Evolutionary conservation across 139 green algal genomes (phyloP), one percentile per base, ranked within the genome.

Genomic region (Volvox africanus): DNA sequence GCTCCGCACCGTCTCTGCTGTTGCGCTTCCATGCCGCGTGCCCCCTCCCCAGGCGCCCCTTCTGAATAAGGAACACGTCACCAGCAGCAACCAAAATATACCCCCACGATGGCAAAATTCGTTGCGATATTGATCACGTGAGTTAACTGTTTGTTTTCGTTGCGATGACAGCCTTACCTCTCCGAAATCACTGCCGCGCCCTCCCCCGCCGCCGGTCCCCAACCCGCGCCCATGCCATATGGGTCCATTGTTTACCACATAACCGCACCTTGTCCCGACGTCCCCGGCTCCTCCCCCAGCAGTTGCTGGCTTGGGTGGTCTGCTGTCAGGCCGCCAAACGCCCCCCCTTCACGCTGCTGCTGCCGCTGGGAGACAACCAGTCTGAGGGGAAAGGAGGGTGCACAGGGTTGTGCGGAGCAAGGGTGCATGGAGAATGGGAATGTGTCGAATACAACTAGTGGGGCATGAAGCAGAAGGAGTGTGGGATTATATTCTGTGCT

Each of bases 271-370:
- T 62, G 20, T 24, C 67, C 83, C 30, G 33, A 14, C 71, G 6
- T 24, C 36, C 32, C 80, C 71, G 91, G 73, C 16, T 93, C 92
- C 28, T 90, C 90, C 77, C 89, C 89, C 19, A 96, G 92, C 73
- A 96, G 89, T 92, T 96, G 93, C 92, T 96, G 93, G 77, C 94
- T 95, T 18, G 79, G 61, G 0, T 82, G 92, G 0, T 37, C 65
- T 0, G 90, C 80, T 1, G 80, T 80, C 19, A 88, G 85, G 21
- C 92, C 96, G 22, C 95, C 96, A 11, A 94, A 26, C 80, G 73
- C 68, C 1, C 80, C 88, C 67, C 76, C 78, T 79, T 79, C 83
- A 69, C 61, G 77, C 80, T 83, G 80, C 62, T 79, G 78, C 77
- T 35, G 77, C 80, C 76, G 80, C 62, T 20, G 35, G 61, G 77